Evolutionary conservation across 1,284 basidiomycete species (phyloP), one percentile per base, ranked within the genome.

Genomic region (Ganoderma sinense): DNA sequence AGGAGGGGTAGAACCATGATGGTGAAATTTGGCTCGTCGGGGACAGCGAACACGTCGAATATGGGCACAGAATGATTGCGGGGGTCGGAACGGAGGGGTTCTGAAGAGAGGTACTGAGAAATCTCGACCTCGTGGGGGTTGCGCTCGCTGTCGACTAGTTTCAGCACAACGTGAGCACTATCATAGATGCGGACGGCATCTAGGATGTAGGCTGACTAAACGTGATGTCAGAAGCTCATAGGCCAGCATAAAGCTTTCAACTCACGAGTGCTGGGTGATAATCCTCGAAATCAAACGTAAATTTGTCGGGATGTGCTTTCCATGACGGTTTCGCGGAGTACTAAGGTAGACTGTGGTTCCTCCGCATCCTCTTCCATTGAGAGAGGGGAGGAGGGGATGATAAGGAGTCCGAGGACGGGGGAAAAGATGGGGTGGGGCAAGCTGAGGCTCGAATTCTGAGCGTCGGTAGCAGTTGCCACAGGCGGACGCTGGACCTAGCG

Each of bases 31-130:
- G 55, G 16, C 6, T 68, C 66, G 5, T 43, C 11, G 1, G 61
- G 62, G n/a, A 45, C 62, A 31, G 33, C 26, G 4, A 81, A 66
- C 0, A 71, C 58, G 1, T 79, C 78, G 33, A 79, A 62, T 5
- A 82, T 29, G 0, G 76, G 79, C 1, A 76, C 75, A 23, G 67
- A 74, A 51, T 80, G 80, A 43, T 81, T 81, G 13, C 66, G 62
- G 2, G 78, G 70, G 53, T 80, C 71, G 0, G 69, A 62, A 1
- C 31, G 60, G 6, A 76, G 64, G 0, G 65, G 68, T n/a, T 71
- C 69, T 4, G 70, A 53, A 29, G 48, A 53, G 13, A 53, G 48
- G 14, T 53, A 68, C 29, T 39, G 40, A 23, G 41, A 66, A 2
- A 81, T 73, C 3, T 64, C 67, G 23, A 72, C 56, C 56, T 79